Evolutionary conservation across 23 red algal species (phyloP).

Genomic region (Gracilaria domingensis): DNA sequence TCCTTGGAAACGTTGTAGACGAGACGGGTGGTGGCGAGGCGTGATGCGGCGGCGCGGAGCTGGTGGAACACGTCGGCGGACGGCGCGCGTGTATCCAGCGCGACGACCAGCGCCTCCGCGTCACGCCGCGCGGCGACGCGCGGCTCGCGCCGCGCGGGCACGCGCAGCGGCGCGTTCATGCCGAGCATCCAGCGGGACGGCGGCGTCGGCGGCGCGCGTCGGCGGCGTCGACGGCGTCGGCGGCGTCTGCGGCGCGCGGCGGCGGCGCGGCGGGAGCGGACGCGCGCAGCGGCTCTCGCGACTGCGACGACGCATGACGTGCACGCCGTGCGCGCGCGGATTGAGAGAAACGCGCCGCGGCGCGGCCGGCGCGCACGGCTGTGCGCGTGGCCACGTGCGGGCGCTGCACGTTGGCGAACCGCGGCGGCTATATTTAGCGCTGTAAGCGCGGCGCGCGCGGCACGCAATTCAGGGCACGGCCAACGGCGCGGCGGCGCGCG

Average conservation of each 20-base stretch:
- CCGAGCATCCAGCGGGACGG: not conserved
- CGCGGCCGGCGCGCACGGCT: not conserved
- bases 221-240: no score
- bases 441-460: not conserved
- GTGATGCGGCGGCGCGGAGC: conserved; percentile 30
- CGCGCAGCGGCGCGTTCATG: not conserved
- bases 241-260: no score
- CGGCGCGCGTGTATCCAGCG: conserved; percentile 21
- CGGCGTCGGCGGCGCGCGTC: no score
- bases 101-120: conserved; percentile 39
- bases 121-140: not conserved
- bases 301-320: not conserved
- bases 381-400: not conserved
- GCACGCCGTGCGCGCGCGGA: not conserved
- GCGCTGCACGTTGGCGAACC: not conserved
- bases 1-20: conserved; percentile 27
- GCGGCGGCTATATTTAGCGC: not conserved
- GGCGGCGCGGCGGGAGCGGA: no score
- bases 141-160: not conserved
- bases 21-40: conserved; percentile 54
- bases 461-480: not conserved
- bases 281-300: no score
- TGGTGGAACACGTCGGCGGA: conserved; percentile 4
- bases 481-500: not conserved
- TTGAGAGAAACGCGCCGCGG: not conserved